Conservation (phyloP, 2,329 filamentous ascomycete species). For the Neofusicoccum laricinum region DNA sequence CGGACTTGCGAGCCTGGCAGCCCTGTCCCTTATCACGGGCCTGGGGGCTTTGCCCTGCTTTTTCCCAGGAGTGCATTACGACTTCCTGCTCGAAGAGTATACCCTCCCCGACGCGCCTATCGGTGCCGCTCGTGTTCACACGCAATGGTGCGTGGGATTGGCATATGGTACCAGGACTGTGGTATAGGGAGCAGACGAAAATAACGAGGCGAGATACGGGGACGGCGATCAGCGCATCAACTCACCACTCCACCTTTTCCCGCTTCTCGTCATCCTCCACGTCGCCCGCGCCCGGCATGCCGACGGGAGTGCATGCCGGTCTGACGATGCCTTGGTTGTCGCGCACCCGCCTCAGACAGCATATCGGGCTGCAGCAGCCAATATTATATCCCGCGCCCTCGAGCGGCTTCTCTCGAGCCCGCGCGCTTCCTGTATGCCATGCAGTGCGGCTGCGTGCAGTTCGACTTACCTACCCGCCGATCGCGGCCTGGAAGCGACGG, state of each 20-base stretch:
- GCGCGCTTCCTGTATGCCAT: not conserved
- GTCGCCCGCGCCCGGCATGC: not conserved
- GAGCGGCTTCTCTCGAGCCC: not conserved
- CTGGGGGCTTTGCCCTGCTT: too few species aligned
- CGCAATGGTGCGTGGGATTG: not conserved
- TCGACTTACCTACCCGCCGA: not conserved
- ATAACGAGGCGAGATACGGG: constrained; percentile 5
- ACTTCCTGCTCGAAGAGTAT: not conserved
- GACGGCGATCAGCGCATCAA: not conserved
- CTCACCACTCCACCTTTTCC: not conserved
- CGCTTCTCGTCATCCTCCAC: not conserved
- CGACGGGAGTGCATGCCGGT: not conserved
- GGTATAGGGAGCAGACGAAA: not conserved
- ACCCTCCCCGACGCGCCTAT: not conserved
- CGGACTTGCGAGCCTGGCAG: not conserved
- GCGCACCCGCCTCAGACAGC: too few species aligned
- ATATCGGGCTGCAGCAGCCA: too few species aligned
- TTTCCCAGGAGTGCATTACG: too few species aligned
- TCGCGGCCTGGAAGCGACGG: not conserved
- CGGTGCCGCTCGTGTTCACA: not conserved
- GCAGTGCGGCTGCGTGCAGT: not conserved
- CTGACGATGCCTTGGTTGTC: too few species aligned
- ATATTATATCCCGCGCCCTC: not conserved
- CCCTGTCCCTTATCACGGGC: not conserved
- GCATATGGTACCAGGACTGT: not conserved